Base-by-base conservation (phyloP, 2,329 filamentous ascomycete genomes). In the Colletotrichum tabaci region DNA sequence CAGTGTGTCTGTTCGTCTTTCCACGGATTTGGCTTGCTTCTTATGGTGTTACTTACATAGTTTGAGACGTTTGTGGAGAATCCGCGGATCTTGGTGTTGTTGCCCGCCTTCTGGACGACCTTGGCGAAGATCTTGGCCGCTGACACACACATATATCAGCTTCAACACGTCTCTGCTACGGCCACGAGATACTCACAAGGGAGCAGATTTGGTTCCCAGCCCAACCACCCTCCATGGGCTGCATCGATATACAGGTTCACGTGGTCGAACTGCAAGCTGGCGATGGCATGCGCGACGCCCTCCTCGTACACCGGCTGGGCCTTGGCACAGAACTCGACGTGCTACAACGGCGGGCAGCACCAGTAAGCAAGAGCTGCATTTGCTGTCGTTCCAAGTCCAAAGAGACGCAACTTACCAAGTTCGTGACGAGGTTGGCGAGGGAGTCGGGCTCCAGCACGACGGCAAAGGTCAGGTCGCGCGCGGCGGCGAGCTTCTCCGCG, bases 41-140 rank as follows among this genome's bases (percentile, higher is more conserved):
- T 7, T 2, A 35, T 4, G 6, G n/a, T 1, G 38, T n/a, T 21
- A 40, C 53, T 15, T 10, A 40, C 53, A 76, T 78, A 82, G 80
- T 85, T 85, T 65, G 83, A 84, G 53, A 85, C 82, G 75, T 86
- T 84, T 75, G 82, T 86, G 2, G 81, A 77, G 73, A 84, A 83
- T 23, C 84, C 84, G 23, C 84, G 81, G 76, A 83, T 79, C 60
- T 73, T 74, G 40, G 75, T 74, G 58, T 69, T 71, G 70, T 78
- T 76, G 47, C 76, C 75, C 23, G 84, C 82, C 26, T 80, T 74
- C 13, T 75, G 74, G 46, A 85, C 74, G 56, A 85, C 83, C 64
- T 81, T 80, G 73, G 78, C 77, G 70, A 85, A 84, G 60, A 83
- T 75, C 58, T 80, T 77, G 53, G 84, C 84, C 18, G 83, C 82